phyloP scores from a whole-genome alignment of 2,329 filamentous ascomycete genomes.

The Talaromyces marneffei region DNA sequence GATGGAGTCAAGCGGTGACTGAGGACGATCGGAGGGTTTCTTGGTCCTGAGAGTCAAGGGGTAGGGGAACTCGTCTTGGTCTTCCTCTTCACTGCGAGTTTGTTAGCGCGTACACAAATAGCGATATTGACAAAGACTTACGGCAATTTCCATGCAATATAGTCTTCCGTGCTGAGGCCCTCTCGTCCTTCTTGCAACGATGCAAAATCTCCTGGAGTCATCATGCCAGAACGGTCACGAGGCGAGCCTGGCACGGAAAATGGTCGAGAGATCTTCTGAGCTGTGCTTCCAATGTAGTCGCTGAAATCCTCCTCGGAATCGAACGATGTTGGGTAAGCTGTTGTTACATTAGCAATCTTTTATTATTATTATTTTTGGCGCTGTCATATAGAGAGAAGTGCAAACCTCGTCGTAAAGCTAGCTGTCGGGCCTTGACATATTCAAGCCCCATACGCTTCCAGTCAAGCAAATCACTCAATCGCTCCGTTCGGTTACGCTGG shows the following conservation, averaged over 20 bases:
- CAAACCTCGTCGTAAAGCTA: conserved; percentile 69
- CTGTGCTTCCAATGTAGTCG: conserved; percentile 85
- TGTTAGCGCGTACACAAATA: conserved; percentile 22
- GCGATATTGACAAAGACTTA: conserved; percentile 49
- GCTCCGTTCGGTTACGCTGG: conserved; percentile 93
- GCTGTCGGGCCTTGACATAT: conserved; percentile 93
- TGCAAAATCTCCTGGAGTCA: conserved; percentile 97
- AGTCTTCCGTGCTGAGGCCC: conserved; percentile 90
- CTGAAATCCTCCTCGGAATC: conserved; percentile 69
- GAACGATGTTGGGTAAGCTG: conserved; percentile 83
- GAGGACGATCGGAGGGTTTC: conserved; percentile 32
- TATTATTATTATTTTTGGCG: no score
- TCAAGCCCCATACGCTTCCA: conserved; percentile 99
- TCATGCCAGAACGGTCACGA: conserved; percentile 86
- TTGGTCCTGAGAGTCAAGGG: conserved; percentile 59
- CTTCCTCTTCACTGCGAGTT: conserved; percentile 73
- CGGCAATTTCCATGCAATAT: conserved; percentile 96
- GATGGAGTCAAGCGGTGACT: conserved; percentile 34
- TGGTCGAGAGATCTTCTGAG: conserved; percentile 91
- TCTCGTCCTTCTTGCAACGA: conserved; percentile 92
- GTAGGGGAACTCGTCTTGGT: conserved; percentile 71
- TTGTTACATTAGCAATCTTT: conserved; percentile 15
- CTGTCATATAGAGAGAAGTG: not conserved
- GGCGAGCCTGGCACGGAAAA: conserved; percentile 92
- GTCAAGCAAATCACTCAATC: conserved; percentile 87